Evolutionary conservation across 805 yeast genomes (phyloP), one percentile per base, ranked within the genome.

Genomic region (Cyberlindnera suaveolens): DNA sequence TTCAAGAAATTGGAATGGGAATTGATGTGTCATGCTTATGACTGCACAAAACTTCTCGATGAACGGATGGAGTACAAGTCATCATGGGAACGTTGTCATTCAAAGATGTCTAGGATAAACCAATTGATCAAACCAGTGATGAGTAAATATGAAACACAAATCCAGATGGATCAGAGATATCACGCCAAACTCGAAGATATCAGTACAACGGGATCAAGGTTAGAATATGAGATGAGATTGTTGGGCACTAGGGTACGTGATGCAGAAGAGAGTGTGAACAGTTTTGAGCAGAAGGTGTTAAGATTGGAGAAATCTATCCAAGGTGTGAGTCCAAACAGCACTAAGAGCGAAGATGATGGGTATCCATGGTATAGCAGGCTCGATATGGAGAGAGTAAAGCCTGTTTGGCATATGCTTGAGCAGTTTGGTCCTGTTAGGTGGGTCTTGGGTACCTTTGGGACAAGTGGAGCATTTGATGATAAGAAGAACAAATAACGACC

Each of bases 191-290:
- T 72, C 41, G 58, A 62, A 20, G 83, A 80, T 46, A 64, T 80
- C 15, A 75, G 74, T 40, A 73, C 80, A 8, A 62, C 77, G 40
- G 73, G 77, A 30, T 80, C 85, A 3, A 67, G 81, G 47, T 58
- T 85, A 40, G 76, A 78, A 51, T 85, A 85, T 58, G 91, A 85
- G 55, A 65, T 80, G 36, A 63, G 84, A 17, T 64, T 80, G 34
- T 60, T 85, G 27, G 72, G 72, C 29, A 72, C 75, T 18, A 79
- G 83, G 50, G 72, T 85, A 38, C 71, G 76, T 36, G 93, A 85
- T 52, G 81, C 83, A 7, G 85, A 81, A 51, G 80, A 79, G 23
- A 71, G 80, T 36, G 70, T 78, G 43, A 64, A 68, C 37, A 58
- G 68, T 31, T 76, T 77, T 60, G 64, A 59, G 9, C 36, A 52